A percentile compares a stretch with the other conserved stretches of the same genome.
Evolutionary conservation across 2,329 filamentous ascomycete species (phyloP).

Genomic region (Fusarium miscanthi): DNA sequence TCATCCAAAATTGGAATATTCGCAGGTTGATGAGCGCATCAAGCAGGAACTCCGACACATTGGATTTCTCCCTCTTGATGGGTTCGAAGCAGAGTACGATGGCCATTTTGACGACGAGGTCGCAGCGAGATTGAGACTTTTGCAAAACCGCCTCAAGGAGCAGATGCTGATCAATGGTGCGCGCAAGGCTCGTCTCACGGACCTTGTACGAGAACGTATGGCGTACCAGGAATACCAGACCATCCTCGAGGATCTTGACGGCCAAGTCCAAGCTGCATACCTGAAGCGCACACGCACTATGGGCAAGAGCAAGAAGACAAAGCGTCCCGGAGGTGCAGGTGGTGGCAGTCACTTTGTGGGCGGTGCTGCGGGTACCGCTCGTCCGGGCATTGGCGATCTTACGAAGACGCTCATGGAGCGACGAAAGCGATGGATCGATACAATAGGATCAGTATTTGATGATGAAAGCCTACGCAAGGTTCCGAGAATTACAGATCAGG

Average conservation of each 20-base stretch:
- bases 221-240: conserved; percentile 97
- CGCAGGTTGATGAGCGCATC: conserved; percentile 87
- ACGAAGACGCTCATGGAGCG: conserved; percentile 94
- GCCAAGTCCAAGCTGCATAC: conserved; percentile 93
- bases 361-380: conserved; percentile 70
- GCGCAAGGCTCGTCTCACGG: conserved; percentile 85
- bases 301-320: conserved; percentile 93
- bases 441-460: conserved; percentile 90
- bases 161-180: conserved; percentile 90
- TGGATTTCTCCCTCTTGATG: conserved; percentile 80
- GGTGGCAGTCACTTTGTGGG: conserved; percentile 74
- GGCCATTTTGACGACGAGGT: conserved; percentile 94
- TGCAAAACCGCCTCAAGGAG: conserved; percentile 85
- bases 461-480: conserved; percentile 81
- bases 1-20: conserved; percentile 82
- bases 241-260: conserved; percentile 95
- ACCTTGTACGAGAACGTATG: conserved; percentile 91
- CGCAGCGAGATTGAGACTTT: conserved; percentile 84
- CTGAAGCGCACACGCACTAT: conserved; percentile 94
- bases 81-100: conserved; percentile 79
- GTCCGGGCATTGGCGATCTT: conserved; percentile 88
- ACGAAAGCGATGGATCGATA: conserved; percentile 87
- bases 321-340: conserved; percentile 79
- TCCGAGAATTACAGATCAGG: conserved; percentile 72
- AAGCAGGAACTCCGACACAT: conserved; percentile 92